Conservation (phyloP, 148 eudicot genomes). For the Simmondsia chinensis region DNA sequence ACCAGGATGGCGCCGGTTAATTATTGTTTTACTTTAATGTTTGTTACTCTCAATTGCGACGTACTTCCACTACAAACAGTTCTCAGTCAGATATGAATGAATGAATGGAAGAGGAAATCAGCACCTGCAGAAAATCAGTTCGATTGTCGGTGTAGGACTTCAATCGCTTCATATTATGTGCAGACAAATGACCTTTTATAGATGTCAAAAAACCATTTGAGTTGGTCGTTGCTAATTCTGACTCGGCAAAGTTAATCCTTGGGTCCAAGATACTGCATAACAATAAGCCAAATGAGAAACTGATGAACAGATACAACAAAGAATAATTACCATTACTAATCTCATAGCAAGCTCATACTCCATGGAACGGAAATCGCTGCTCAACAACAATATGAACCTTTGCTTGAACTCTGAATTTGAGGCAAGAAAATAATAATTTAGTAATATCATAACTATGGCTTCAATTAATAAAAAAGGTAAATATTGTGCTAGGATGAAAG, state of each 20-base stretch:
- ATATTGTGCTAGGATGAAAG: no score
- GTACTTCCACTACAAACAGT: not conserved
- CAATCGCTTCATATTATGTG: constrained; percentile 50
- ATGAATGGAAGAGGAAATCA: not conserved
- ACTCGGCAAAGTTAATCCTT: constrained; percentile 50
- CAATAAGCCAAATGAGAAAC: constrained; percentile 1
- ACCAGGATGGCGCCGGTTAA: no score
- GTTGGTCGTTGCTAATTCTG: constrained; percentile 24
- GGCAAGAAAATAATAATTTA: no score
- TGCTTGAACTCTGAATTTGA: constrained; percentile 49
- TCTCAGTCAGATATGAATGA: not conserved
- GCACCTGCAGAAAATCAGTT: constrained; percentile 57
- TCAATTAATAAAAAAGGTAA: no score
- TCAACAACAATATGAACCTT: constrained; percentile 39
- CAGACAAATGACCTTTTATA: constrained; percentile 25
- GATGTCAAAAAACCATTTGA: constrained; percentile 29
- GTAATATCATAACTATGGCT: no score
- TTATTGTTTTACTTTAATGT: no score
- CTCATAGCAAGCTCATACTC: constrained; percentile 97
- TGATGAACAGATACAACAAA: not conserved
- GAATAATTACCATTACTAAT: constrained; percentile 18
- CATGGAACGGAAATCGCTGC: constrained; percentile 43
- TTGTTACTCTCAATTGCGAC: no score
- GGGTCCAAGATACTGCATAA: constrained; percentile 74
- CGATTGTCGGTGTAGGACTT: constrained; percentile 68